Conservation (phyloP, 805 yeast genomes). For the Saccharomycopsis fermentans region DNA sequence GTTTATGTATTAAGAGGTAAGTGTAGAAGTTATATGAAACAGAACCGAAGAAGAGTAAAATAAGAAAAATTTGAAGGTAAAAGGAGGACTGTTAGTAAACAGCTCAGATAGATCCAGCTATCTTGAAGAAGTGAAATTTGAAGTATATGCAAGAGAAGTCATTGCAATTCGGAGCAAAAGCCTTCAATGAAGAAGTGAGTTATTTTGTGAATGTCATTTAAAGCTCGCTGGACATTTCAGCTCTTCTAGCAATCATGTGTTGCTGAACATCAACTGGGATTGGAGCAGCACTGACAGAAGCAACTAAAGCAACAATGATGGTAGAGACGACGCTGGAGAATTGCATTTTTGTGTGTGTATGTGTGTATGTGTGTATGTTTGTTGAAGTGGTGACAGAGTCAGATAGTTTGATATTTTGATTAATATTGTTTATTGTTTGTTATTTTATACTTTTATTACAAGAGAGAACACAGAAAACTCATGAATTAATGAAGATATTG, state of each 20-base stretch:
- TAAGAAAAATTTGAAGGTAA: neutral
- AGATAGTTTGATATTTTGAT: neutral
- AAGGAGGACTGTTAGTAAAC: no score
- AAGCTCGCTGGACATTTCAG: slow-evolving; percentile 1
- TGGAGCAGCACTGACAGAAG: slow-evolving; percentile 17
- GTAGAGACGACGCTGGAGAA: slow-evolving; percentile 13
- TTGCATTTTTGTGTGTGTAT: slow-evolving; percentile 10
- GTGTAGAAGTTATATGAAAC: neutral
- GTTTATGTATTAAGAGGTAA: neutral
- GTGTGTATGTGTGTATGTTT: neutral
- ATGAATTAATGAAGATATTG: neutral
- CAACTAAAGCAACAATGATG: slow-evolving; percentile 10
- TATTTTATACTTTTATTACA: neutral
- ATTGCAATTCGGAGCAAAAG: neutral
- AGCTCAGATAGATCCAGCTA: neutral
- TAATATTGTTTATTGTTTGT: neutral
- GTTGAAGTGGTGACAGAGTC: neutral
- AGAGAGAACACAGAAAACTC: neutral
- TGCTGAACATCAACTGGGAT: slow-evolving; percentile 17
- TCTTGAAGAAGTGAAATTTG: neutral
- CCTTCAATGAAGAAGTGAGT: no score
- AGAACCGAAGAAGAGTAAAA: neutral
- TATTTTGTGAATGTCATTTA: neutral
- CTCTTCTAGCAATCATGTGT: slow-evolving; percentile 12
- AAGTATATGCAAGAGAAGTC: neutral